Evolutionary conservation across 2,329 filamentous ascomycete species (phyloP).

Genomic region (Fusarium anthophilum): DNA sequence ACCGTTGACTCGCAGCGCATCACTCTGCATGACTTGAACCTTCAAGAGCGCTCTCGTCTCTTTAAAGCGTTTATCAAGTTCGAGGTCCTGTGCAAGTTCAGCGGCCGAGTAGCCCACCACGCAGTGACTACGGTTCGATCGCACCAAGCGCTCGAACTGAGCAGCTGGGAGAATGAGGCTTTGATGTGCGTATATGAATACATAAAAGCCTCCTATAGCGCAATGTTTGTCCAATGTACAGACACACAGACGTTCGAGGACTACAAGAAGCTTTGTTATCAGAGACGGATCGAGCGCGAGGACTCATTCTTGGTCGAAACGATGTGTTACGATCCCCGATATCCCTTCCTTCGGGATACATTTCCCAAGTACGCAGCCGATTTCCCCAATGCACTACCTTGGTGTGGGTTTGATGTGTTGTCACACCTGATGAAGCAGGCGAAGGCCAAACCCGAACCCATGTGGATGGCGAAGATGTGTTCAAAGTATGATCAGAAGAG

Average conservation of each 20-base stretch:
- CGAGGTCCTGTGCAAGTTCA: not conserved
- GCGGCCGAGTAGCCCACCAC: fast-evolving
- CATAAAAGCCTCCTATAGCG: not conserved
- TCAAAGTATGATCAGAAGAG: not conserved
- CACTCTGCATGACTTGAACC: not conserved
- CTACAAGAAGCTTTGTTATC: not conserved
- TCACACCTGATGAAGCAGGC: not conserved
- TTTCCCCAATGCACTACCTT: not conserved
- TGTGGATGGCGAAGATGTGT: not conserved
- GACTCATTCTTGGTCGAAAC: not conserved
- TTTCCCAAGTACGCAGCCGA: fast-evolving
- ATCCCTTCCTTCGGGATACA: not conserved
- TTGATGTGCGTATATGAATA: constrained; percentile 8
- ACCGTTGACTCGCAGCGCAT: not conserved
- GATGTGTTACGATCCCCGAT: not conserved
- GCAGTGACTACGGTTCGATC: not conserved
- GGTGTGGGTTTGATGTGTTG: not conserved
- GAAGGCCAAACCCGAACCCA: too few species aligned
- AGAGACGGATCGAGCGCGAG: not conserved
- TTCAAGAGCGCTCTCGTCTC: not conserved
- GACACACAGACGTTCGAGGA: too few species aligned
- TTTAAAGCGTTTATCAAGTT: not conserved
- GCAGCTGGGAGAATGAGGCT: not conserved
- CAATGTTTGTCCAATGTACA: not conserved
- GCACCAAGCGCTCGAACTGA: not conserved